A percentile compares a stretch with the other conserved stretches of the same genome.
Conservation (phyloP, 2,329 filamentous ascomycete genomes). For the Neopestalotiopsis sp. region DNA sequence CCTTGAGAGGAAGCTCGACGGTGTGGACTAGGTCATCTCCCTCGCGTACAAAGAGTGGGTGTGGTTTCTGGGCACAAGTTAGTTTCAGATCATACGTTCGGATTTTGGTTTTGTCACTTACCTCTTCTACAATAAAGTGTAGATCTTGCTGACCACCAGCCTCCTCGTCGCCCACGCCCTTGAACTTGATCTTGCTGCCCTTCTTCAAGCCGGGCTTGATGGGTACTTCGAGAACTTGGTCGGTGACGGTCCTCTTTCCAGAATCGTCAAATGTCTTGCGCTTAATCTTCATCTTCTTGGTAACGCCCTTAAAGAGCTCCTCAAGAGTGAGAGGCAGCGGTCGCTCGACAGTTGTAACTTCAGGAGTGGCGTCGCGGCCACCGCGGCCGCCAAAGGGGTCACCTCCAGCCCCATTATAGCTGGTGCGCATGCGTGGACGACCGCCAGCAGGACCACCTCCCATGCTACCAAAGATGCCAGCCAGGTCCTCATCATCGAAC, state of each 20-base stretch:
- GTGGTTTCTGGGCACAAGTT: slow-evolving; percentile 73
- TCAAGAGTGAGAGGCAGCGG: slow-evolving; percentile 82
- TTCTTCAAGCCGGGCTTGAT: slow-evolving; percentile 97
- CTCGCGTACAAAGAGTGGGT: slow-evolving; percentile 83
- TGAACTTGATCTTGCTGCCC: slow-evolving; percentile 98
- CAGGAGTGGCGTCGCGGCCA: slow-evolving; percentile 68
- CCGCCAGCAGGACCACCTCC: slow-evolving; percentile 43
- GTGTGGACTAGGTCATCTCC: slow-evolving; percentile 85
- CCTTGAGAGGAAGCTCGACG: slow-evolving; percentile 86
- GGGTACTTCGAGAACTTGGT: slow-evolving; percentile 90
- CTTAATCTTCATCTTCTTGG: slow-evolving; percentile 99
- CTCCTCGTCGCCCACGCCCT: slow-evolving; percentile 95
- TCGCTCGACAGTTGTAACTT: slow-evolving; percentile 90
- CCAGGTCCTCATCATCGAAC: slow-evolving; percentile 50
- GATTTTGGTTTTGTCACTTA: slow-evolving; percentile 51
- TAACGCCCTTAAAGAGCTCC: slow-evolving; percentile 84
- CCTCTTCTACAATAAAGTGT: slow-evolving; percentile 94
- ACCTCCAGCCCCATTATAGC: slow-evolving; percentile 28
- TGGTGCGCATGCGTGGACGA: slow-evolving; percentile 45
- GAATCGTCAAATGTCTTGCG: slow-evolving; percentile 89
- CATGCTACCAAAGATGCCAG: slow-evolving; percentile 47
- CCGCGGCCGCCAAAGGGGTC: slow-evolving; percentile 29
- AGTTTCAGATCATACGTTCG: slow-evolving; percentile 32
- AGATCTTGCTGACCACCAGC: slow-evolving; percentile 95
- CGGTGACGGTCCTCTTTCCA: slow-evolving; percentile 84